Percentiles rank a stretch among this genome's conserved stretches.
phyloP scores from a whole-genome alignment of 1,284 basidiomycete genomes.

The Rhodotorula sp. region DNA sequence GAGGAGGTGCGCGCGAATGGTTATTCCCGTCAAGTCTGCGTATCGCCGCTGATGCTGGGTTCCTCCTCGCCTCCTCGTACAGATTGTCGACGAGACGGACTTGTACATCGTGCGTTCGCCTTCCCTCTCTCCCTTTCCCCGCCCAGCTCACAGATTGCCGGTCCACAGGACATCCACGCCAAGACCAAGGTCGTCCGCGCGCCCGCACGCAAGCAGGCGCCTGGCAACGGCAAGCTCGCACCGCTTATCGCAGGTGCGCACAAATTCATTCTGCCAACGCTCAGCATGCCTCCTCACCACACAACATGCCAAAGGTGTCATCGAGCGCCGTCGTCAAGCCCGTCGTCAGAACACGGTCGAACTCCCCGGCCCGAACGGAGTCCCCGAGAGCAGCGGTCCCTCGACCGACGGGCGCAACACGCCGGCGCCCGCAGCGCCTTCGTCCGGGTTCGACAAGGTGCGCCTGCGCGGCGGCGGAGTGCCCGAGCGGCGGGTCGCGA shows the following conservation, averaged over 20 bases:
- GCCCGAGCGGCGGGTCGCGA: constrained; percentile 26
- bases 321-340: constrained; percentile 34
- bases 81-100: constrained; percentile 45
- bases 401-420: constrained; percentile 14
- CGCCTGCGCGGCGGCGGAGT: constrained; percentile 27
- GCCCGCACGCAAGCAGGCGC: constrained; percentile 31
- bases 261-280: background rate
- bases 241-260: constrained; percentile 42
- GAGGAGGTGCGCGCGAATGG: constrained; percentile 63
- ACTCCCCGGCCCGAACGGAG: background rate
- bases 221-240: constrained; percentile 38
- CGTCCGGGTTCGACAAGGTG: constrained; percentile 37
- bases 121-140: background rate
- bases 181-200: constrained; percentile 45
- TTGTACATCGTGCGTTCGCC: constrained; percentile 35
- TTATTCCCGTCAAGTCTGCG: too few species aligned
- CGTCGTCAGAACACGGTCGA: constrained; percentile 33
- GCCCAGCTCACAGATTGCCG: background rate
- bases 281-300: too few species aligned
- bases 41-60: too few species aligned
- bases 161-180: constrained; percentile 40
- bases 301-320: constrained; percentile 15
- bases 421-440: background rate
- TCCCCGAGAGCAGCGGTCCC: background rate
- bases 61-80: too few species aligned